Percentiles rank a stretch among this genome's conserved stretches.
Evolutionary conservation across 768 basidiomycete genomes (phyloP).

Genomic region (Auricularia sp.): DNA sequence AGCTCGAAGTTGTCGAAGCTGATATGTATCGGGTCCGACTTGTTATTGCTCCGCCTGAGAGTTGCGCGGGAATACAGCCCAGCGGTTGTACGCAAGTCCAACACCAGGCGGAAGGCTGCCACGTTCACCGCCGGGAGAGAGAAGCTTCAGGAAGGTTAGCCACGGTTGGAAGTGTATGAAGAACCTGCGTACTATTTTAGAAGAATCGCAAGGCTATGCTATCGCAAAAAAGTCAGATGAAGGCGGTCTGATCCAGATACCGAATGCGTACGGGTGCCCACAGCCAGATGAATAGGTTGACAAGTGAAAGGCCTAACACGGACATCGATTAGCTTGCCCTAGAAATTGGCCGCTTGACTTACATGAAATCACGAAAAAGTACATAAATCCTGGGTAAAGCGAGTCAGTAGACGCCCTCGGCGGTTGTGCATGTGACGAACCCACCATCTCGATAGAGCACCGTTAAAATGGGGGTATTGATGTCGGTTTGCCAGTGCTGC

Average conservation of each 20-base stretch:
- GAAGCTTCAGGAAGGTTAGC: background rate
- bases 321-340: background rate
- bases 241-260: background rate
- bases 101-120: background rate
- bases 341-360: background rate
- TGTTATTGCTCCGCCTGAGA: background rate
- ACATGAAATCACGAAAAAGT: constrained; percentile 1
- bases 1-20: background rate
- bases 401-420: too few relatives aligned
- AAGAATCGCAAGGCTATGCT: background rate
- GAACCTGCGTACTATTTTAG: background rate
- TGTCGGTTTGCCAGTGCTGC: background rate
- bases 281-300: background rate
- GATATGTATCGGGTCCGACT: background rate
- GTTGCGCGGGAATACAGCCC: too few relatives aligned
- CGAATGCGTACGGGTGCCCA: background rate
- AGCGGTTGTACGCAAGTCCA: background rate
- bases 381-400: background rate
- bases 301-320: background rate
- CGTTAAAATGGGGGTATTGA: background rate
- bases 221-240: background rate
- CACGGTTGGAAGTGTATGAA: background rate
- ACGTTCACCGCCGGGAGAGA: background rate
- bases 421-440: background rate
- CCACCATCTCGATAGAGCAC: background rate